A percentile compares a stretch with the other conserved stretches of the same genome.
Conservation (phyloP, 2,329 filamentous ascomycete genomes). For the Drechslerella dactyloides region DNA sequence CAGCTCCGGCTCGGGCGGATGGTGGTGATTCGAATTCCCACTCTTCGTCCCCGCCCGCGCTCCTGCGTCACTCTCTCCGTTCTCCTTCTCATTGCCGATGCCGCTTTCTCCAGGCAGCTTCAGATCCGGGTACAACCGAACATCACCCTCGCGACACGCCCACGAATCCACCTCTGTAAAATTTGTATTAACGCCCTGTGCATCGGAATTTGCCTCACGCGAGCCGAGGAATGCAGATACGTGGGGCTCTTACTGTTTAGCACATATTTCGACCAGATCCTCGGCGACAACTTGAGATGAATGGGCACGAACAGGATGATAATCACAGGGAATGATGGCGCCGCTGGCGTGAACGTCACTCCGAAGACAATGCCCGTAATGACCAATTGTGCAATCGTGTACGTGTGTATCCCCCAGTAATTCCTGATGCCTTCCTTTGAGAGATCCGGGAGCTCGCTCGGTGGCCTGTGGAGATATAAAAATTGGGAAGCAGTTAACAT, state of each 20-base stretch:
- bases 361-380: slow-evolving; percentile 69
- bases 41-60: background rate
- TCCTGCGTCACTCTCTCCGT: slow-evolving; percentile 3
- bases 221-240: background rate
- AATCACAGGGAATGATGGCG: slow-evolving; percentile 69
- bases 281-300: slow-evolving; percentile 67
- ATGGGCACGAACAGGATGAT: slow-evolving; percentile 70
- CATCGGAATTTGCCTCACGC: background rate
- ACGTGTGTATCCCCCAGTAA: slow-evolving; percentile 66
- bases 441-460: slow-evolving; percentile 62
- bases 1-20: background rate
- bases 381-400: slow-evolving; percentile 66
- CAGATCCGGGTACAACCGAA: slow-evolving; percentile 48
- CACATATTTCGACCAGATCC: slow-evolving; percentile 67
- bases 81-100: slow-evolving; percentile 11
- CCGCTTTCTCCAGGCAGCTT: slow-evolving; percentile 14
- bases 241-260: slow-evolving; percentile 57
- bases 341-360: slow-evolving; percentile 68
- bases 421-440: slow-evolving; percentile 57
- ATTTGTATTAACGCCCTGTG: background rate
- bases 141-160: slow-evolving; percentile 55
- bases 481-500: slow-evolving; percentile 2
- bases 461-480: slow-evolving; percentile 55
- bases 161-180: slow-evolving; percentile 60
- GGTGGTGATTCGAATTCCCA: slow-evolving; percentile 21